These are phyloP conservation scores for Tricholoma sp. DNA, from an alignment of 768 basidiomycete species.

Conservation along the genomic window DNA sequence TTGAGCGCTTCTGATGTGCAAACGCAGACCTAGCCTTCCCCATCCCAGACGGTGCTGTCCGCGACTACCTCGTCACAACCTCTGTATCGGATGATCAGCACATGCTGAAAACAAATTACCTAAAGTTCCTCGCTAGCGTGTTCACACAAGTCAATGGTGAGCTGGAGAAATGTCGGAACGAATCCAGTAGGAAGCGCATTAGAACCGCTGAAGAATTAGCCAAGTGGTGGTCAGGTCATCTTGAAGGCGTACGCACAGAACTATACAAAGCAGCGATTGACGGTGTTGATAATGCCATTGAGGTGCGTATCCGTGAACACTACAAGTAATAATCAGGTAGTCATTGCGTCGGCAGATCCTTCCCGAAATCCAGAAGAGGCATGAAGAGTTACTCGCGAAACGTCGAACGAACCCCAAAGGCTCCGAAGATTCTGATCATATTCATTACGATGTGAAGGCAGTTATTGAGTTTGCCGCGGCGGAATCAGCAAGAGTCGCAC, in stretches of 20 bases:
- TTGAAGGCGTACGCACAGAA: background rate
- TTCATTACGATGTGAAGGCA: background rate
- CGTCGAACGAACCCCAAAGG: background rate
- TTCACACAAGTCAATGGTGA: background rate
- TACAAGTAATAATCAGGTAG: background rate
- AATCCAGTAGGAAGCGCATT: background rate
- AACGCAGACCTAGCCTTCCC: background rate
- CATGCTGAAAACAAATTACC: background rate
- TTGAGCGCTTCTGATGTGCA: background rate
- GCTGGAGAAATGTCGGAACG: background rate
- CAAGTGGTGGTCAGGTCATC: constrained; percentile 2
- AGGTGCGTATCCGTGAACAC: background rate
- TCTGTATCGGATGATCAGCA: background rate
- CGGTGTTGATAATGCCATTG: background rate
- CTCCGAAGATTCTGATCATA: background rate
- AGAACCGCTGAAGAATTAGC: background rate
- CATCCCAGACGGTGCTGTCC: background rate
- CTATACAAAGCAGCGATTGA: background rate
- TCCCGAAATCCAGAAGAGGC: background rate
- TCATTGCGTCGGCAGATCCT: background rate
- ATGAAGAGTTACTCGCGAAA: background rate
- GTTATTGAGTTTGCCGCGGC: background rate
- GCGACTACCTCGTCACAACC: background rate
- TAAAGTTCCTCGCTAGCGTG: background rate
- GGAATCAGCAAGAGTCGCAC: background rate